Evolutionary conservation across 1,284 basidiomycete species (phyloP), one percentile per base, ranked within the genome.

Genomic region (Tilletiopsis washingtonensis): DNA sequence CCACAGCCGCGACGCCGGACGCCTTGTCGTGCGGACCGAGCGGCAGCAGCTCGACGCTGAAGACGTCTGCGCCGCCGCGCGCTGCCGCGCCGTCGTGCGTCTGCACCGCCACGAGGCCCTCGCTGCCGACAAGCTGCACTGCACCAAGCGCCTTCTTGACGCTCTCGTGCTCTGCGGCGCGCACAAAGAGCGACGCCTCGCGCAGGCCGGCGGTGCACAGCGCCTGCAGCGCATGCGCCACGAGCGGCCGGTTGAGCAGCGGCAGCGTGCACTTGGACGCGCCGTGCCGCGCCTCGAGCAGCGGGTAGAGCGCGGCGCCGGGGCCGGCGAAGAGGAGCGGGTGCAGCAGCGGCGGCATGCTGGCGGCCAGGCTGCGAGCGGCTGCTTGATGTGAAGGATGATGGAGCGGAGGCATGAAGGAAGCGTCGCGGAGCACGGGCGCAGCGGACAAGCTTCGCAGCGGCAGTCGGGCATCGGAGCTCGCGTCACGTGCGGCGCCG

Each of bases 241-340:
- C 57, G 57, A 71, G 58, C 19, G 70, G 70, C n/a, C 67, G 45
- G 47, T 71, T 73, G 24, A 62, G 53, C n/a, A 73, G 48, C 9
- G 70, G 70, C 1, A 73, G 61, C 50, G 69, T 57, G n/a, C 67
- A 69, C 50, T 71, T 67, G 19, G n/a, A n/a, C n/a, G n/a, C n/a
- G n/a, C n/a, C n/a, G n/a, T n/a, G n/a, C n/a, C n/a, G n/a, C n/a
- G n/a, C n/a, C n/a, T 34, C 32, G 32, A 11, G 17, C 3, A 34
- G 32, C 32, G 32, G 32, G 32, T 34, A 34, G 12, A 34, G 32
- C 17, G 12, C 32, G 12, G 12, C 32, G 1, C 32, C 32, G 12
- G 32, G 12, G 12, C 32, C 32, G 32, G 12, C 17, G 32, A 34
- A 34, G 2, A 34, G 32, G 12, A 34, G 12, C 32, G 32, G 32